Evolutionary conservation across 331 rosid genomes (phyloP).

Genomic region (Acacia concinna): DNA sequence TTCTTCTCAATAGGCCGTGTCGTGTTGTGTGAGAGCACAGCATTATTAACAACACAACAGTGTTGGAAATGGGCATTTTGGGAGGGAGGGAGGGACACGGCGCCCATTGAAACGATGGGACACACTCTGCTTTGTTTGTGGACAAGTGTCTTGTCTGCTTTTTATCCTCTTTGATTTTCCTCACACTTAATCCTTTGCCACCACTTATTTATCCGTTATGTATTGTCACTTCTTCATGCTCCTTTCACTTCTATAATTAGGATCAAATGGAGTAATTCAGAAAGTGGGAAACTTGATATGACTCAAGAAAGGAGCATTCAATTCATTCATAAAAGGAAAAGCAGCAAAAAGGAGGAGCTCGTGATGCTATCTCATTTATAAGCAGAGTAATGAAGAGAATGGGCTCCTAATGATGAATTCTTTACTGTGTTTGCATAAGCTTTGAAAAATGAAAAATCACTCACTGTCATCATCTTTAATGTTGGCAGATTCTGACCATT

Average conservation of each 20-base stretch:
- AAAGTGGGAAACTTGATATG: slow-evolving; percentile 16
- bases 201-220: not conserved
- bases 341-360: not conserved
- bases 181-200: not conserved
- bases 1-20: not conserved
- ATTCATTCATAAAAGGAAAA: not conserved
- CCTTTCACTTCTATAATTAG: not conserved
- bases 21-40: not conserved
- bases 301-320: slow-evolving; percentile 8
- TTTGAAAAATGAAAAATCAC: slow-evolving; percentile 7
- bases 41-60: no score
- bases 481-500: slow-evolving; percentile 8
- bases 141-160: slow-evolving; percentile 27
- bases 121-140: slow-evolving; percentile 9
- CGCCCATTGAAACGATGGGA: slow-evolving; percentile 30
- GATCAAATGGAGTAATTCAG: not conserved
- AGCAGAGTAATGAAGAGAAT: not conserved
- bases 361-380: not conserved
- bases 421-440: not conserved
- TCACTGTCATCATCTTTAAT: slow-evolving; percentile 4
- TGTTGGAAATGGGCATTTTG: not conserved
- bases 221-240: not conserved
- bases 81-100: no score
- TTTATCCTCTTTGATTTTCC: not conserved
- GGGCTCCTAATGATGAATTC: not conserved